A percentile compares a stretch with the other conserved stretches of the same genome.
These are phyloP conservation scores for Trametes sanguinea DNA, from an alignment of 768 basidiomycete species.

Conservation along the genomic window DNA sequence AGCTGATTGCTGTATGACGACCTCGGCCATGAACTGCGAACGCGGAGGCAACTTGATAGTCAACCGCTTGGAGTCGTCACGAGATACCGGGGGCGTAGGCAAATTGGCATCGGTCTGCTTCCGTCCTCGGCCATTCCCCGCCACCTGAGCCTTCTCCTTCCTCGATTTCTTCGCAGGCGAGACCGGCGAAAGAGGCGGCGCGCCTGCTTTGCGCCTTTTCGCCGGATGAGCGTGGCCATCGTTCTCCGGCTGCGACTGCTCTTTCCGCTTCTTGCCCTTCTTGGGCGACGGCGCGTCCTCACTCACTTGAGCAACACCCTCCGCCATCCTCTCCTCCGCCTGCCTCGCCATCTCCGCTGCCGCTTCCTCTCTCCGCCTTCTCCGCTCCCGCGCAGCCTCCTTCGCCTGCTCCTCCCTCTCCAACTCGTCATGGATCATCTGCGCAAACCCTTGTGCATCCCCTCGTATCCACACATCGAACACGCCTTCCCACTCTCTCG, in stretches of 20 bases:
- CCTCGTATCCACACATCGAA: constrained; percentile 92
- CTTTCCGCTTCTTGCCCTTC: constrained; percentile 25
- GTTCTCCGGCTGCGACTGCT: constrained; percentile 2
- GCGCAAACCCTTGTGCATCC: constrained; percentile 81
- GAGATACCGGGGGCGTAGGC: constrained; percentile 14
- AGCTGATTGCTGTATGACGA: constrained; percentile 12
- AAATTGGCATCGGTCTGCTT: neutral
- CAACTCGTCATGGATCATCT: constrained; percentile 57
- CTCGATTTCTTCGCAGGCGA: constrained; percentile 21
- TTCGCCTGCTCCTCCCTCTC: constrained; percentile 55
- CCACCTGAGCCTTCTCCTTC: constrained; percentile 13
- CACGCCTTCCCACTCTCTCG: constrained; percentile 85
- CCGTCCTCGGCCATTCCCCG: constrained; percentile 7
- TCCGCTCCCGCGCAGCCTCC: constrained; percentile 56
- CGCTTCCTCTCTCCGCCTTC: constrained; percentile 57
- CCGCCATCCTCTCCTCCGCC: constrained; percentile 16
- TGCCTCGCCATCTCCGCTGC: constrained; percentile 19
- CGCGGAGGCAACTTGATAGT: constrained; percentile 21
- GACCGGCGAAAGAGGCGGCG: constrained; percentile 13
- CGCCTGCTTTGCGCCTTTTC: constrained; percentile 22
- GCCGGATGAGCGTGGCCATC: neutral
- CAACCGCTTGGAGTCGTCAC: constrained; percentile 11
- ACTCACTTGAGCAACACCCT: neutral
- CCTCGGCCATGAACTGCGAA: constrained; percentile 10
- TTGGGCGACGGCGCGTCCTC: neutral